phyloP scores from a whole-genome alignment of 768 basidiomycete species.

The Tylopilus vinaceipallidus region DNA sequence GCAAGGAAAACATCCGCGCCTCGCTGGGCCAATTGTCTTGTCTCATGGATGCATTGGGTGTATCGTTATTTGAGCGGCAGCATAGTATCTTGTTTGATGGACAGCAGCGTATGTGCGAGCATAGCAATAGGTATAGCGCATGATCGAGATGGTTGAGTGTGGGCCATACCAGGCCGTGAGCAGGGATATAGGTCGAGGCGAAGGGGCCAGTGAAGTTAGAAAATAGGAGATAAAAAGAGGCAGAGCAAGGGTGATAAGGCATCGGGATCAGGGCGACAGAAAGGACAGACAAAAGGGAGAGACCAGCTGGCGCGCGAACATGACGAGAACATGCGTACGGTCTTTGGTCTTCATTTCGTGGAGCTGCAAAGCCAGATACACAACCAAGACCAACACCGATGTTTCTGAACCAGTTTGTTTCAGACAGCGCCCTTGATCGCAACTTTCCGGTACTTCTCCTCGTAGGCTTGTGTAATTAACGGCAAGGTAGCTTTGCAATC shows the following conservation, averaged over 20 bases:
- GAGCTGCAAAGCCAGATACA: conserved; percentile 6
- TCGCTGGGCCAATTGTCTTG: background rate
- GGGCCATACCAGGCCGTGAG: conserved; percentile 2
- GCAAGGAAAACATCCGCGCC: background rate
- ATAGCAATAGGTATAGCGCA: conserved; percentile 6
- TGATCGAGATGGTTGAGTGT: background rate
- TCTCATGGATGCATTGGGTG: background rate
- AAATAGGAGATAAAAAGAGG: conserved; percentile 5
- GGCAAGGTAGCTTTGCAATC: conserved; percentile 67
- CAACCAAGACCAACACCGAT: conserved; percentile 4
- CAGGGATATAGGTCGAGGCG: conserved; percentile 1
- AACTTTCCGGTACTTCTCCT: conserved; percentile 82
- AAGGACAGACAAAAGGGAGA: conserved; percentile 13
- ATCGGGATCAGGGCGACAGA: conserved; percentile 6
- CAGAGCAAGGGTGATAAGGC: conserved; percentile 9
- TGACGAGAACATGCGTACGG: conserved; percentile 11
- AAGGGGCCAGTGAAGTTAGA: conserved; percentile 10
- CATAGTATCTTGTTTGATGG: conserved; percentile 1
- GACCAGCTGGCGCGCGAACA: conserved; percentile 8
- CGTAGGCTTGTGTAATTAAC: conserved; percentile 61
- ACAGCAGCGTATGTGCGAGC: background rate
- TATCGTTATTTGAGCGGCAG: background rate
- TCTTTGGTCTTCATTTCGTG: conserved; percentile 14
- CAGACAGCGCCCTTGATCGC: conserved; percentile 92
- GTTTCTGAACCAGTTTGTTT: conserved; percentile 7